These are phyloP conservation scores for Phytopythium kandeliae DNA, from an alignment of 352 stramenopile genomes.

Conservation along the genomic window DNA sequence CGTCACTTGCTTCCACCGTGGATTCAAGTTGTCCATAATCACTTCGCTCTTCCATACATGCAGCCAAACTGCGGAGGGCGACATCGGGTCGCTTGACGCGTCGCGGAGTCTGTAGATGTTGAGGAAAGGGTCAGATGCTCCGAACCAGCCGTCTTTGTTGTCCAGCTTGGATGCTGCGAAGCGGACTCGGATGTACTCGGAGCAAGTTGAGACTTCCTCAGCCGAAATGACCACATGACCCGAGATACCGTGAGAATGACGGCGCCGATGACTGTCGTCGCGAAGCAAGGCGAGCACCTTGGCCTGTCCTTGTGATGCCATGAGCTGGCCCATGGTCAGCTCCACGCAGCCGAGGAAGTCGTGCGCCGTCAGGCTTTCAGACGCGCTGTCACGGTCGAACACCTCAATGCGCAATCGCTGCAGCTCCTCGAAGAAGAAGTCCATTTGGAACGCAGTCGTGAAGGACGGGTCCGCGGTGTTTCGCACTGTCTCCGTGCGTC, in stretches of 20 bases:
- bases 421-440: slow-evolving; percentile 81
- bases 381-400: slow-evolving; percentile 72
- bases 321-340: slow-evolving; percentile 73
- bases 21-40: slow-evolving; percentile 65
- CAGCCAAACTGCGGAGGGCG: slow-evolving; percentile 38
- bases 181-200: slow-evolving; percentile 52
- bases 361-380: slow-evolving; percentile 47
- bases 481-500: slow-evolving; percentile 68
- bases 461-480: slow-evolving; percentile 70
- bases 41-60: slow-evolving; percentile 63
- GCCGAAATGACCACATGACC: slow-evolving; percentile 60
- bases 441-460: slow-evolving; percentile 58
- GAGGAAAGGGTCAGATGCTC: slow-evolving; percentile 68
- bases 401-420: slow-evolving; percentile 74
- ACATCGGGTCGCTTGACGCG: slow-evolving; percentile 22
- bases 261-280: slow-evolving; percentile 22
- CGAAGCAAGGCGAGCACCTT: slow-evolving; percentile 53
- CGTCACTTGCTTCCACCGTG: slow-evolving; percentile 48
- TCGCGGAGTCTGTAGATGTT: slow-evolving; percentile 68
- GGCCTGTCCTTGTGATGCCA: slow-evolving; percentile 55
- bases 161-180: slow-evolving; percentile 63
- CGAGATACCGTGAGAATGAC: slow-evolving; percentile 35
- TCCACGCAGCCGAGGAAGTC: slow-evolving; percentile 76
- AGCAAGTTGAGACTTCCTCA: slow-evolving; percentile 65
- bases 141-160: slow-evolving; percentile 79